Percentiles rank a stretch among this genome's conserved stretches.
Evolutionary conservation across 2,329 filamentous ascomycete species (phyloP).

Genomic region (Calonectria hongkongensis): DNA sequence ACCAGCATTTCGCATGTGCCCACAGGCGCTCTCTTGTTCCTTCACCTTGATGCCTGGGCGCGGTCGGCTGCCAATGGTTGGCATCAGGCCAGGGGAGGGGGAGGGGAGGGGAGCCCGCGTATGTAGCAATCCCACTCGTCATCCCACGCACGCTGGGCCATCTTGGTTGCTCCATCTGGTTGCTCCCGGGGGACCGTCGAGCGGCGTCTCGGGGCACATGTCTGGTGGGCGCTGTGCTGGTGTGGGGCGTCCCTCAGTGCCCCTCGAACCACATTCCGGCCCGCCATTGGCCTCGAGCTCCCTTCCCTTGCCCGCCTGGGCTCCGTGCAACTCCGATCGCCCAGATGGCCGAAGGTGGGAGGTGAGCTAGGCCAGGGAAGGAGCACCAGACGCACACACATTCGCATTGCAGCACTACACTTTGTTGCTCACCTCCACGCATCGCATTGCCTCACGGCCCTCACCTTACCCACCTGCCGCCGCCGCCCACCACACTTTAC

Average conservation of each 20-base stretch:
- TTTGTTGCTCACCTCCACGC: conserved; percentile 50
- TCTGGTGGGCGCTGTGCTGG: conserved; percentile 25
- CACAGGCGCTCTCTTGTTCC: neutral
- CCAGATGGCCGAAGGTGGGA: conserved; percentile 41
- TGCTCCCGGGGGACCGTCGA: conserved; percentile 24
- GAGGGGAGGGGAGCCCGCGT: neutral
- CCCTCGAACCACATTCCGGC: conserved; percentile 27
- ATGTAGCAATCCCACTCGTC: neutral
- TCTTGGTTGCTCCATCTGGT: conserved; percentile 28
- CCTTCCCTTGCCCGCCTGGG: conserved; percentile 31
- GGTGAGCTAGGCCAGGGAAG: conserved; percentile 28
- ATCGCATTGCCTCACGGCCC: conserved; percentile 51
- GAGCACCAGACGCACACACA: conserved; percentile 29
- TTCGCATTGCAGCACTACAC: conserved; percentile 38
- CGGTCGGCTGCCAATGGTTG: conserved; percentile 4
- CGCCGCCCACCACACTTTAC: conserved; percentile 42
- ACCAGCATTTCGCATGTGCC: conserved; percentile 40
- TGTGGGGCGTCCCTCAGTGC: conserved; percentile 27
- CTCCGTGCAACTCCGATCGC: conserved; percentile 54
- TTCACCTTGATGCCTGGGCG: conserved; percentile 17
- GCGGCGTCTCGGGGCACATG: conserved; percentile 39
- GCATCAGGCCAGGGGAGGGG: neutral
- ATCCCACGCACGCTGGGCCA: conserved; percentile 17
- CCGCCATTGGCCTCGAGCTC: conserved; percentile 46
- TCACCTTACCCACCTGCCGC: conserved; percentile 44